Percentiles rank a stretch among this genome's conserved stretches.
Evolutionary conservation across 768 basidiomycete species (phyloP).

Genomic region (Trametes cubensis): DNA sequence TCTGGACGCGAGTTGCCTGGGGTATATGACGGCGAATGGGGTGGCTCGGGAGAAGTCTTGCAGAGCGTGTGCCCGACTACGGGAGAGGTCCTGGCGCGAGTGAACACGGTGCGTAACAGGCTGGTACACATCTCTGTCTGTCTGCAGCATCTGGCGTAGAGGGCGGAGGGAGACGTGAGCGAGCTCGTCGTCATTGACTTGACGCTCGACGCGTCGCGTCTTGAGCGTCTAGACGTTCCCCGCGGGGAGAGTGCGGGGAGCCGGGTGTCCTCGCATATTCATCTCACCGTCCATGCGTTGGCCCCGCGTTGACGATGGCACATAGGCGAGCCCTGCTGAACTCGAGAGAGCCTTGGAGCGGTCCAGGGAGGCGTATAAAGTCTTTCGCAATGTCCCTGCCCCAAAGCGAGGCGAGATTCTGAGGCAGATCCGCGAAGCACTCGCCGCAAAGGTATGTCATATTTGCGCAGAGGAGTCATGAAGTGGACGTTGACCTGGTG

Average conservation of each 20-base stretch:
- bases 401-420: slow-evolving; percentile 88
- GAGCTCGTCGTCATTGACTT: too few relatives aligned
- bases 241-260: too few relatives aligned
- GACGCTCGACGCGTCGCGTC: too few relatives aligned
- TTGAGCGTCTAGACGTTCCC: too few relatives aligned
- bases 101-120: slow-evolving; percentile 58
- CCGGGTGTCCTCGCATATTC: background rate
- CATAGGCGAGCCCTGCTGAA: slow-evolving; percentile 73
- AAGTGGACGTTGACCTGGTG: background rate
- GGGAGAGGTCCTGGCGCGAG: slow-evolving; percentile 78
- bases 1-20: slow-evolving; percentile 61
- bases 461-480: background rate
- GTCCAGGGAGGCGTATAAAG: slow-evolving; percentile 70
- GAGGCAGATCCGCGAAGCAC: slow-evolving; percentile 82
- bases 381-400: slow-evolving; percentile 78
- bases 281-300: background rate
- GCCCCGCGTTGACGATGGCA: background rate
- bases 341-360: slow-evolving; percentile 67
- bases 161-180: too few relatives aligned
- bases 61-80: slow-evolving; percentile 83
- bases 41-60: slow-evolving; percentile 71
- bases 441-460: slow-evolving; percentile 67
- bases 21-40: slow-evolving; percentile 84
- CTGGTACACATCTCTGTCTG: background rate
- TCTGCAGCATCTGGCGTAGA: too few relatives aligned